Conservation (phyloP, 2,329 filamentous ascomycete species). For the Sporothrix brunneoviolacea region DNA sequence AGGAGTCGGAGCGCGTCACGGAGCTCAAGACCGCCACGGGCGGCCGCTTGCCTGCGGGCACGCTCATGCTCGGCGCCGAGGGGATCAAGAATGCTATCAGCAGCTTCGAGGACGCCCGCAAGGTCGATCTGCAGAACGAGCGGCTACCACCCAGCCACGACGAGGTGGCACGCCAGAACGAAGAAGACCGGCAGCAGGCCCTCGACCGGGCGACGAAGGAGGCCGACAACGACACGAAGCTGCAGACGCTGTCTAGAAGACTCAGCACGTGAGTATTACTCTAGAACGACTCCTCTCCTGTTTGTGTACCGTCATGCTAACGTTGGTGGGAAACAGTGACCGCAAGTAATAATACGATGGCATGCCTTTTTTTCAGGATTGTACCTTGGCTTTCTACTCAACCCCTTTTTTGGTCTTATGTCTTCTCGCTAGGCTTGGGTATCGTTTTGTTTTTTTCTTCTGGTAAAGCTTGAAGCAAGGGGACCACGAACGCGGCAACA, state of each 20-base stretch:
- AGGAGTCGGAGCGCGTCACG: slow-evolving; percentile 93
- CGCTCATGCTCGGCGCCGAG: slow-evolving; percentile 94
- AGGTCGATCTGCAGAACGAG: slow-evolving; percentile 96
- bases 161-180: slow-evolving; percentile 77
- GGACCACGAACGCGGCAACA: too few relatives aligned
- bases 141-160: slow-evolving; percentile 86
- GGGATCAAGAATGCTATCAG: slow-evolving; percentile 98
- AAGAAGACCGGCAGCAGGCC: slow-evolving; percentile 74
- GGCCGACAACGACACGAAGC: slow-evolving; percentile 82
- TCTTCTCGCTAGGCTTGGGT: too few relatives aligned
- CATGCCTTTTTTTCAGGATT: background rate
- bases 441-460: background rate
- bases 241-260: slow-evolving; percentile 80
- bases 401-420: background rate
- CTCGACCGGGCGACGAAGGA: slow-evolving; percentile 80
- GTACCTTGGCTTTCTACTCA: background rate
- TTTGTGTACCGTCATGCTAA: too few relatives aligned
- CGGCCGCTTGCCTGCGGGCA: slow-evolving; percentile 85
- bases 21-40: slow-evolving; percentile 96
- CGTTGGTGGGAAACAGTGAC: slow-evolving; percentile 1
- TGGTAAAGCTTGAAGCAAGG: too few relatives aligned
- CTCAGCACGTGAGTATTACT: slow-evolving; percentile 86
- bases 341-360: slow-evolving; percentile 14
- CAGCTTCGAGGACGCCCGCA: slow-evolving; percentile 92
- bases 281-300: too few relatives aligned